phyloP scores from a whole-genome alignment of 2,329 filamentous ascomycete genomes.

The Myriangium duriaei region DNA sequence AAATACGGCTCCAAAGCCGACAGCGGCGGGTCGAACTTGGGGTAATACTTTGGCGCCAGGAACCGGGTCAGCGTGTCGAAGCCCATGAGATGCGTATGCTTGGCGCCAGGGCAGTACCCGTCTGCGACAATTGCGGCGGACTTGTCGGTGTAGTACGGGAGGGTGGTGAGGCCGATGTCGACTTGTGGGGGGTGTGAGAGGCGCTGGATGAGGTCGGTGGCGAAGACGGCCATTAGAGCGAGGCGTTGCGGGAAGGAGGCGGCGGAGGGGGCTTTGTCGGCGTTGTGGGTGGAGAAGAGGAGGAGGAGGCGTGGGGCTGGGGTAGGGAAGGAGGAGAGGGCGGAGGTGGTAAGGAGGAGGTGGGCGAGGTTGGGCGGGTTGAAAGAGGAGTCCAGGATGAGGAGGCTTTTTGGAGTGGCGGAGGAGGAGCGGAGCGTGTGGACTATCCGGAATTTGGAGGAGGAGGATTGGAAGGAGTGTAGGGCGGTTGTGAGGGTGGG shows the following conservation, averaged over 20 bases:
- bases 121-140: slow-evolving; percentile 42
- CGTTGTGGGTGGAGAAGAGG: slow-evolving; percentile 51
- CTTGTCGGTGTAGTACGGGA: slow-evolving; percentile 66
- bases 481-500: slow-evolving; percentile 28
- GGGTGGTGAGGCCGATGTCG: slow-evolving; percentile 58
- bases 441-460: slow-evolving; percentile 23
- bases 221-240: slow-evolving; percentile 59
- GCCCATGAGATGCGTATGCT: slow-evolving; percentile 57
- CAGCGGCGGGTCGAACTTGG: slow-evolving; percentile 33
- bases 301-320: slow-evolving; percentile 40
- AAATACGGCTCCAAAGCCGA: slow-evolving; percentile 52
- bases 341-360: slow-evolving; percentile 41
- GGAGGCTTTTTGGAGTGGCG: slow-evolving; percentile 35
- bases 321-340: slow-evolving; percentile 30
- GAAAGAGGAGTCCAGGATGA: slow-evolving; percentile 54
- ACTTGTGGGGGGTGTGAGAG: slow-evolving; percentile 27
- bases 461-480: slow-evolving; percentile 31
- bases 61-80: slow-evolving; percentile 67
- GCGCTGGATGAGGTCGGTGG: slow-evolving; percentile 36
- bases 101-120: slow-evolving; percentile 23
- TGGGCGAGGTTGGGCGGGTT: slow-evolving; percentile 53
- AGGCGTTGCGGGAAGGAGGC: slow-evolving; percentile 56
- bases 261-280: slow-evolving; percentile 53
- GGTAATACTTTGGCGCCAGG: slow-evolving; percentile 62
- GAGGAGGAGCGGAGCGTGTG: slow-evolving; percentile 19